Evolutionary conservation across 306 rosid genomes (phyloP), one percentile per base, ranked within the genome.

Genomic region (Gleditsia sinensis): DNA sequence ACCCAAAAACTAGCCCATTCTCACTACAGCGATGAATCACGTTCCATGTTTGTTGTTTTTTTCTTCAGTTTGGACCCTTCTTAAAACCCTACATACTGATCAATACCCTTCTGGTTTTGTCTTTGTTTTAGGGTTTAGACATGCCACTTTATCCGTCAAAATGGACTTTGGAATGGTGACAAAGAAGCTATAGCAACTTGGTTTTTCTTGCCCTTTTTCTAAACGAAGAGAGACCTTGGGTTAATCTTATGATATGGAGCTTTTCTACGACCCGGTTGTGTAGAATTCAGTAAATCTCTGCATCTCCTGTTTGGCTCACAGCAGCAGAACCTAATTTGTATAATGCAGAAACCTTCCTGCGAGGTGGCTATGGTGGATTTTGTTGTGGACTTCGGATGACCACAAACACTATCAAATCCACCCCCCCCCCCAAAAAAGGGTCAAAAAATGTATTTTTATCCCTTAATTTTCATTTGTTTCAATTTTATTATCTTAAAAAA

Each of bases 51-150:
- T 59, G 49, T 66, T 25, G 21, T 33, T 25, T 49, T 34, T 30
- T 71, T 67, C 77, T 72, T 76, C 75, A 85, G 60, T 71, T 82
- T 48, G 75, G 71, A 71, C 32, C 81, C 77, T 75, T 77, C 78
- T 86, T 58, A 55, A 85, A 88, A 86, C 80, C 86, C 85, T 84
- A 82, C 80, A 83, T 33, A 4, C 53, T 62, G 67, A 75, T 79
- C 50, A 80, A 80, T n/a, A 72, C 64, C 79, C 28, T 64, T 62
- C 49, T 72, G 50, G 61, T 77, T 78, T 76, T 83, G 21, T 23
- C 67, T 75, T 67, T 49, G n/a, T 36, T 66, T 72, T 23, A 59
- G 17, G 17, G 63, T 76, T 76, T 61, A 72, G 82, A 78, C 76
- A 13, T 17, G 42, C 12, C 69, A 42, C 77, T 76, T 79, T 71